Conservation (phyloP, 2,329 filamentous ascomycete genomes). For the Verticillium zaregamsianum region DNA sequence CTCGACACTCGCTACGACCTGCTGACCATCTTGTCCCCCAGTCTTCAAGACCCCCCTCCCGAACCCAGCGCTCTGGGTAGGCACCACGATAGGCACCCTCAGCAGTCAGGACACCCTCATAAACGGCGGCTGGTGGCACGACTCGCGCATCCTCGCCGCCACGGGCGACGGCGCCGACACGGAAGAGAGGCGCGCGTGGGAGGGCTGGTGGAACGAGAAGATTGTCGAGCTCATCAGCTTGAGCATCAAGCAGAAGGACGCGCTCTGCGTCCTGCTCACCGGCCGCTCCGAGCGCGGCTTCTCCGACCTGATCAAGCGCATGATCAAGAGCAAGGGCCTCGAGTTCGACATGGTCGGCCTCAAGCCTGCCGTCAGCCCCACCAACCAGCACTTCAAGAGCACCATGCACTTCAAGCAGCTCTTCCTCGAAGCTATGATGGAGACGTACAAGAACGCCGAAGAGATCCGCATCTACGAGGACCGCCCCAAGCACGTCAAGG, state of each 20-base stretch:
- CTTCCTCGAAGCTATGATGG: conserved; percentile 74
- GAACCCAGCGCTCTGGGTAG: conserved; percentile 83
- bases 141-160: conserved; percentile 76
- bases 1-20: background rate
- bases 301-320: conserved; percentile 73
- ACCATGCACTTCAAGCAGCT: conserved; percentile 93
- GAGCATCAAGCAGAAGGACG: conserved; percentile 79
- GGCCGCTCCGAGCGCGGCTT: conserved; percentile 78
- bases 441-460: conserved; percentile 79
- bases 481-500: conserved; percentile 64
- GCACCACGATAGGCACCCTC: conserved; percentile 70
- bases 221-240: conserved; percentile 77
- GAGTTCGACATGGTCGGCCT: conserved; percentile 85
- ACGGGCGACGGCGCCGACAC: conserved; percentile 78
- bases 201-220: conserved; percentile 95
- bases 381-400: conserved; percentile 69
- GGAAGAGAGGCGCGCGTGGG: conserved; percentile 81
- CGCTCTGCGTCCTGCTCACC: conserved; percentile 80
- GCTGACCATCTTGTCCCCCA: conserved; percentile 25
- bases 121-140: conserved; percentile 97
- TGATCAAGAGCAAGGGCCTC: conserved; percentile 71
- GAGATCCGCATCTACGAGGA: conserved; percentile 77
- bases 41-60: conserved; percentile 91
- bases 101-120: conserved; percentile 71
- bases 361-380: conserved; percentile 80